These are phyloP conservation scores for Phytophthora pinifolia DNA, from an alignment of 352 stramenopile genomes.

Conservation along the genomic window DNA sequence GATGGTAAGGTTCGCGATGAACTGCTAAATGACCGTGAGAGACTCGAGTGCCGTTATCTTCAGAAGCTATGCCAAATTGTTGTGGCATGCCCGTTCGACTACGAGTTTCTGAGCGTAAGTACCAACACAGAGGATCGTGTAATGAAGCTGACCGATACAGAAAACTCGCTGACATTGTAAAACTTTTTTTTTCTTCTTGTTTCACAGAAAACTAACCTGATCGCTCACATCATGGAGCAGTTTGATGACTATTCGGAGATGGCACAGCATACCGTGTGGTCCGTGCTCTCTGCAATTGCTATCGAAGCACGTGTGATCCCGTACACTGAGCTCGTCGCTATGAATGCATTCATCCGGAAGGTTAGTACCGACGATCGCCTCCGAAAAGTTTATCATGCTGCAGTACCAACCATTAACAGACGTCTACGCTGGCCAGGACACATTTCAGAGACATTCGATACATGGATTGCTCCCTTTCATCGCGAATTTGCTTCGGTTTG, in stretches of 20 bases:
- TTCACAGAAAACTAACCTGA: slow-evolving; percentile 41
- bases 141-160: background rate
- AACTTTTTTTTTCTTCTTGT: background rate
- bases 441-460: slow-evolving; percentile 25
- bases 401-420: slow-evolving; percentile 17
- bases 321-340: slow-evolving; percentile 43
- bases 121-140: background rate
- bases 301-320: slow-evolving; percentile 63
- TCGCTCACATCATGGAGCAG: slow-evolving; percentile 38
- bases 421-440: slow-evolving; percentile 13
- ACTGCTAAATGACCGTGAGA: slow-evolving; percentile 15
- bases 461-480: slow-evolving; percentile 42
- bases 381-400: background rate
- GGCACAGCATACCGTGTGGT: slow-evolving; percentile 50
- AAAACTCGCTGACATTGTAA: background rate
- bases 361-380: slow-evolving; percentile 6
- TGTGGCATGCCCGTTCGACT: slow-evolving; percentile 44
- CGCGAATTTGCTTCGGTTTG: slow-evolving; percentile 46
- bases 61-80: slow-evolving; percentile 54
- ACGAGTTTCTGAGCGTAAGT: slow-evolving; percentile 56
- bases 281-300: slow-evolving; percentile 53
- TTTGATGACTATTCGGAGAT: slow-evolving; percentile 50
- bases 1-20: slow-evolving; percentile 4
- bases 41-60: slow-evolving; percentile 50
- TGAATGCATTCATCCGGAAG: slow-evolving; percentile 37